Conservation (phyloP, 2,329 filamentous ascomycete species). For the Colletotrichum sojae region DNA sequence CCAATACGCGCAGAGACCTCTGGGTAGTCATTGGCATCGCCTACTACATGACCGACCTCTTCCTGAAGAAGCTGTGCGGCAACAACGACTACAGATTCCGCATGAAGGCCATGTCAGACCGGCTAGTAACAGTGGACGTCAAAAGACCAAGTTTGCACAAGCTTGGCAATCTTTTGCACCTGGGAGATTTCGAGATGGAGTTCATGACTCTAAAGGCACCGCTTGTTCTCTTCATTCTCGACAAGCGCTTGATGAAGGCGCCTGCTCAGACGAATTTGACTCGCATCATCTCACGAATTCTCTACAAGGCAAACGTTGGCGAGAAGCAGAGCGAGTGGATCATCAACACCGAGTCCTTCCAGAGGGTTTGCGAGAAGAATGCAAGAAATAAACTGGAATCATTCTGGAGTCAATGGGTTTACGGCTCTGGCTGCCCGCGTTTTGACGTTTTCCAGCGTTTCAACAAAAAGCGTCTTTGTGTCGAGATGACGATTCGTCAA, state of each 20-base stretch:
- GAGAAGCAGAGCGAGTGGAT: slow-evolving; percentile 76
- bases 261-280: slow-evolving; percentile 79
- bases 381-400: slow-evolving; percentile 88
- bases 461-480: slow-evolving; percentile 97
- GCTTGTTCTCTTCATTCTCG: slow-evolving; percentile 92
- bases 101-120: slow-evolving; percentile 87
- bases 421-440: slow-evolving; percentile 87
- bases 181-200: slow-evolving; percentile 88
- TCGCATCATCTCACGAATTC: slow-evolving; percentile 87
- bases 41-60: slow-evolving; percentile 95
- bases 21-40: slow-evolving; percentile 94
- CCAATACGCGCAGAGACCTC: slow-evolving; percentile 83
- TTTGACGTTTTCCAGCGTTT: slow-evolving; percentile 91
- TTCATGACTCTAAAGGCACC: slow-evolving; percentile 94
- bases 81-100: slow-evolving; percentile 96
- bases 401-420: slow-evolving; percentile 96
- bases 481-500: slow-evolving; percentile 92
- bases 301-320: slow-evolving; percentile 84
- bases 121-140: slow-evolving; percentile 84
- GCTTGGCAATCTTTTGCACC: slow-evolving; percentile 81
- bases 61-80: slow-evolving; percentile 90
- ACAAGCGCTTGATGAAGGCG: slow-evolving; percentile 90
- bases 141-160: slow-evolving; percentile 86
- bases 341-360: slow-evolving; percentile 82
- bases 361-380: slow-evolving; percentile 87